Evolutionary conservation across 148 eudicot genomes (phyloP), one percentile per base, ranked within the genome.

Genomic region (Amaranthus cruentus): DNA sequence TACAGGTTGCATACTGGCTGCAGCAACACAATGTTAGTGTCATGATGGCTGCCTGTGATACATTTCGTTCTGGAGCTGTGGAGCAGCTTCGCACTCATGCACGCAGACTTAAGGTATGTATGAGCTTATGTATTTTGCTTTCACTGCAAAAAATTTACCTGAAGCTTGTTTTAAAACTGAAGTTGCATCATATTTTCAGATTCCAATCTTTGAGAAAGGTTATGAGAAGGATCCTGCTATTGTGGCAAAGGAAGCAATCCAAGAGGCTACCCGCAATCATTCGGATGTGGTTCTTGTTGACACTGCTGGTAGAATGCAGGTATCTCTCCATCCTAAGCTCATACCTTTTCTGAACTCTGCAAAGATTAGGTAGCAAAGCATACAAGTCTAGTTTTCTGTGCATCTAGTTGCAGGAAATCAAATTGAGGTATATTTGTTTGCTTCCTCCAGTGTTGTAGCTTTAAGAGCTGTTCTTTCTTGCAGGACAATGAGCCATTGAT

Each of bases 11-110:
- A 47, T 95, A 95, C 79, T 95, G 99, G 99, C 87, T 95, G 78
- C 80, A 66, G 89, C 97, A 91, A 84, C 99, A 95, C 76, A 73
- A 91, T 55, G 80, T 86, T 58, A 92, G 87, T 62, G 99, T 95
- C 68, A 95, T 90, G 99, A 95, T 95, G 99, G 99, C 99, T 87
- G 97, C 97, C 48, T 95, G 99, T 82, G 97, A 95, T 78, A 91
- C 99, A 43, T 95, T 95, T 71, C 91, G 97, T 70, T 91, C 99
- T 58, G 99, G 97, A 76, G 99, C 99, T 77, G 97, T 95, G 70
- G 99, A 95, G 86, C 99, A 95, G 81, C 83, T 91, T 78, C 90
- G 98, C 42, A 95, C 99, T 69, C 99, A 95, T 85, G 99, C 99
- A 44, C 91, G 94, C 61, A 87, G 97, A 69, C 99, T 95, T 69